Percentiles rank a stretch among this genome's conserved stretches.
phyloP scores from a whole-genome alignment of 805 yeast genomes.

The Candida montana region DNA sequence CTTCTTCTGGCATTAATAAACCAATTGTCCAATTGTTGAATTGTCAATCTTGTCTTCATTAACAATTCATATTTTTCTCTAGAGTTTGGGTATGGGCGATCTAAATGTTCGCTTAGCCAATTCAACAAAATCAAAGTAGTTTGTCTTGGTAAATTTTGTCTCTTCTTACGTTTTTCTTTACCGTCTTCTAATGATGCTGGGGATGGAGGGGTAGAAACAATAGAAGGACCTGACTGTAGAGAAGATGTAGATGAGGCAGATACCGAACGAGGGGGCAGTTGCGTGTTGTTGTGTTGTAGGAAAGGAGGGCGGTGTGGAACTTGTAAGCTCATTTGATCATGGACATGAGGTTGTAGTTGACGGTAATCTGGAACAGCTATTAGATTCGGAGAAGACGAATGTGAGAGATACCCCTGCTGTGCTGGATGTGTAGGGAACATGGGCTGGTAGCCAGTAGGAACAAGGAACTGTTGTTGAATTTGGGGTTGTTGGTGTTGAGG shows the following conservation, averaged over 20 bases:
- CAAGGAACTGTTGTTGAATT: not conserved
- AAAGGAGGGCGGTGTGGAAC: not conserved
- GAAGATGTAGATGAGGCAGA: slow-evolving; percentile 2
- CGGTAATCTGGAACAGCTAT: slow-evolving; percentile 15
- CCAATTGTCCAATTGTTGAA: slow-evolving; percentile 82
- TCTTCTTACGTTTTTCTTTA: slow-evolving; percentile 31
- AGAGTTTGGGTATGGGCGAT: slow-evolving; percentile 80
- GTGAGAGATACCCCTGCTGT: not conserved
- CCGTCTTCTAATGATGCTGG: slow-evolving; percentile 9
- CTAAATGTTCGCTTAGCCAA: slow-evolving; percentile 71
- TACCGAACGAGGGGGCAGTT: slow-evolving; percentile 1
- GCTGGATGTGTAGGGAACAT: not conserved
- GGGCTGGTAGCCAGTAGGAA: not conserved
- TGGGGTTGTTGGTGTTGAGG: slow-evolving; percentile 1
- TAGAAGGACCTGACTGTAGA: slow-evolving; percentile 3
- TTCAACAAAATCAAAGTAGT: slow-evolving; percentile 63
- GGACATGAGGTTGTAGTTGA: slow-evolving; percentile 40
- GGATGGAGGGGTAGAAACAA: slow-evolving; percentile 5
- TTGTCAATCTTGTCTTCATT: slow-evolving; percentile 67
- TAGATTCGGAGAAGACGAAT: not conserved
- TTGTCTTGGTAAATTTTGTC: slow-evolving; percentile 75
- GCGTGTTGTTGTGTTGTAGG: not conserved
- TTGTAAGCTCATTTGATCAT: not conserved
- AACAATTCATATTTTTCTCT: slow-evolving; percentile 68
- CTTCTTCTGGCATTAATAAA: slow-evolving; percentile 83